Base-by-base conservation (phyloP, 768 basidiomycete genomes). In the Guyanaporus albipodus region DNA sequence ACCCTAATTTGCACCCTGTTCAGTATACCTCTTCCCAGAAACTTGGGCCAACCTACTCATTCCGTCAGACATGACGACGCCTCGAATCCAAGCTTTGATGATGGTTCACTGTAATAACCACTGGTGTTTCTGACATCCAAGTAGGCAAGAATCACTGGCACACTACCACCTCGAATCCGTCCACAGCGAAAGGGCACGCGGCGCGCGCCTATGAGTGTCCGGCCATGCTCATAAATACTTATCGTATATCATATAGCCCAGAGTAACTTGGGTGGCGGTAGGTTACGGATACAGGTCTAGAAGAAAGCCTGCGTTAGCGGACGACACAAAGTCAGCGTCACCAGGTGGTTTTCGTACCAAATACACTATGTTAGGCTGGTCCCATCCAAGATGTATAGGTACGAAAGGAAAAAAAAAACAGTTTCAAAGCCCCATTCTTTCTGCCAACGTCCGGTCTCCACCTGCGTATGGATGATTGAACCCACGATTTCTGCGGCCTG, bases 401-500 rank as follows among this genome's bases (percentile, higher is more conserved):
- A 33, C 52, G 28, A 48, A 34, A 52, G 43, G 22, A 44, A 39
- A 49, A 44, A 42, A 53, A 54, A 42, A 52, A 50, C 17, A 44
- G 22, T 42, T 57, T 76, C 68, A 87, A 34, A 88, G 74, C 66
- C 88, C 88, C 83, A 91, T 78, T 60, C 88, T 73, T 68, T 90
- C 86, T 66, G 83, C 85, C 73, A 91, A 81, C 73, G 88, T 87
- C 78, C 87, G 87, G 73, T 86, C 83, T 36, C 71, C 72, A 52
- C 62, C 54, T 37, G 59, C 53, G 31, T 68, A 68, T 24, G 62
- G 46, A 31, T 66, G 66, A 37, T 71, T 67, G 53, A 68, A 68
- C 48, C 64, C 64, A 48, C 61, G 70, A 45, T 57, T 58, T 62
- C 73, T 63, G 59, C 73, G 62, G 40, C 68, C 58, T 8, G 59